phyloP scores from a whole-genome alignment of 108 stramenopile genomes.

The Cyclotella atomus region DNA sequence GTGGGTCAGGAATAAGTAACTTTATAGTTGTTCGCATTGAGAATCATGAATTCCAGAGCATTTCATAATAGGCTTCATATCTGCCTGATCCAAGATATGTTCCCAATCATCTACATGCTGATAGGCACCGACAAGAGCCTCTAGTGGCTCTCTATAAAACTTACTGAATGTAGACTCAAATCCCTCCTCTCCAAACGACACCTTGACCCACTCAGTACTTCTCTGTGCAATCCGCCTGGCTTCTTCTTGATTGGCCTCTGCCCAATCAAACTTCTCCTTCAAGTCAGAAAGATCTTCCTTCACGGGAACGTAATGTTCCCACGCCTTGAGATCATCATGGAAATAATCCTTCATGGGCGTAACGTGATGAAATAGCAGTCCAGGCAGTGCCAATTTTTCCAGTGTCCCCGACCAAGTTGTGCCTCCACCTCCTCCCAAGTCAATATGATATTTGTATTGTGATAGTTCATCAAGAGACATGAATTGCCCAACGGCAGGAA shows the following conservation, averaged over 20 bases:
- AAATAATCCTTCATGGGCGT: conserved; percentile 50
- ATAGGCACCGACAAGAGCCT: conserved; percentile 10
- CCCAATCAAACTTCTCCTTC: conserved; percentile 37
- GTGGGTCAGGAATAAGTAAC: background rate
- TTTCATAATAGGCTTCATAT: conserved; percentile 21
- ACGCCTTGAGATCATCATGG: conserved; percentile 36
- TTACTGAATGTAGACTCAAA: conserved; percentile 9
- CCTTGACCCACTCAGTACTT: conserved; percentile 15
- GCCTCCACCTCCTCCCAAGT: conserved; percentile 59
- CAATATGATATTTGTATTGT: conserved; percentile 56
- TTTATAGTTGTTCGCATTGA: background rate
- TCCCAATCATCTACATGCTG: conserved; percentile 13
- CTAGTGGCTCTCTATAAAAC: conserved; percentile 8
- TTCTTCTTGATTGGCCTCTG: conserved; percentile 22
- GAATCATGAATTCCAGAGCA: background rate
- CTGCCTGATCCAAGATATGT: background rate
- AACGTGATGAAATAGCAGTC: conserved; percentile 53
- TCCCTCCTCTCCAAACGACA: conserved; percentile 19
- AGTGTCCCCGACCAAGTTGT: conserved; percentile 58
- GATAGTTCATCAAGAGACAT: conserved; percentile 26
- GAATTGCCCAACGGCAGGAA: conserved; percentile 28
- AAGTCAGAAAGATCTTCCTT: conserved; percentile 37
- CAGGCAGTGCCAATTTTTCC: conserved; percentile 50
- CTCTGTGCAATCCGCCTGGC: conserved; percentile 22
- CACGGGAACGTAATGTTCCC: conserved; percentile 50